Percentiles rank a stretch among this genome's conserved stretches.
phyloP scores from a whole-genome alignment of 2,329 filamentous ascomycete species.

The Fusarium nygamai region DNA sequence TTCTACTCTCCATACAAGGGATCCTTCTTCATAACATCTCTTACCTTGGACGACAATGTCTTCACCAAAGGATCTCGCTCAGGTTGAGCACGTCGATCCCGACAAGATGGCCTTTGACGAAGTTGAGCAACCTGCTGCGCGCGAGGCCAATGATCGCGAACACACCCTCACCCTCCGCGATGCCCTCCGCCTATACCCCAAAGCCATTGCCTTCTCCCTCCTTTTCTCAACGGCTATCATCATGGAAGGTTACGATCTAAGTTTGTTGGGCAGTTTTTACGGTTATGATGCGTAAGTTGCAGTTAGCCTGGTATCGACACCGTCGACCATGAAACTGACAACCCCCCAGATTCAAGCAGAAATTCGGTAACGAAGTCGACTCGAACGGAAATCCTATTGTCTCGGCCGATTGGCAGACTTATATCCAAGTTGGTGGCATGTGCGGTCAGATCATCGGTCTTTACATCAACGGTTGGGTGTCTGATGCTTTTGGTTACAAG shows the following conservation, averaged over 20 bases:
- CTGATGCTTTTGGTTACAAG: constrained; percentile 15
- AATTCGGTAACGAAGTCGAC: constrained; percentile 20
- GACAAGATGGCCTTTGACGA: constrained; percentile 11
- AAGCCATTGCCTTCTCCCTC: constrained; percentile 50
- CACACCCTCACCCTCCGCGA: constrained; percentile 46
- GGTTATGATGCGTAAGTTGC: constrained; percentile 48
- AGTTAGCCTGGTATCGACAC: constrained; percentile 28
- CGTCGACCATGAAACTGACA: constrained; percentile 35
- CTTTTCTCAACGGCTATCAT: constrained; percentile 51
- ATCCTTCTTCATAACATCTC: not conserved
- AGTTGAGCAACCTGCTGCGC: constrained; percentile 10
- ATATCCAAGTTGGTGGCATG: constrained; percentile 25
- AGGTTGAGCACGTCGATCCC: constrained; percentile 19
- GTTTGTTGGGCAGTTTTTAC: constrained; percentile 11
- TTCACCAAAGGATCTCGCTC: constrained; percentile 6
- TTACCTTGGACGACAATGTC: constrained; percentile 1
- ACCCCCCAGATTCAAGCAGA: constrained; percentile 9
- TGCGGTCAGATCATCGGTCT: constrained; percentile 18
- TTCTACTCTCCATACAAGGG: not conserved
- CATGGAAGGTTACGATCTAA: constrained; percentile 52
- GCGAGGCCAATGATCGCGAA: constrained; percentile 32
- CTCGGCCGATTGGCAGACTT: constrained; percentile 20
- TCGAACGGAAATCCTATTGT: constrained; percentile 3
- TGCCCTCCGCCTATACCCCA: constrained; percentile 52
- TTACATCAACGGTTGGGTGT: constrained; percentile 22